These are phyloP conservation scores for Capsicum baccatum DNA, from an alignment of 257 asterid genomes.

Conservation along the genomic window DNA sequence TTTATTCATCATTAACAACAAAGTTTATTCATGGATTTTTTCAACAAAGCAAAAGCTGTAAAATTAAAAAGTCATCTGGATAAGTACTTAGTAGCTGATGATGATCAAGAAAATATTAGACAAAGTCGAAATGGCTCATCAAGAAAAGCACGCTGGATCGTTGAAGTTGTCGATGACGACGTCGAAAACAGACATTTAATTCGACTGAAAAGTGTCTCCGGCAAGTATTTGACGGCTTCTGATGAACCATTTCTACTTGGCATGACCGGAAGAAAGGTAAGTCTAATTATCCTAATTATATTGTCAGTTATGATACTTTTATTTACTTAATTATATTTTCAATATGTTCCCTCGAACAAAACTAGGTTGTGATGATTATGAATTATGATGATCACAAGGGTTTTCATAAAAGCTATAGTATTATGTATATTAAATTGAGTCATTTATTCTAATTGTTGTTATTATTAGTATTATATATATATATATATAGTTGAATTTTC, in stretches of 20 bases:
- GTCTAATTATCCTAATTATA: neutral
- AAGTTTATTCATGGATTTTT: constrained; percentile 60
- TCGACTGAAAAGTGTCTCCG: constrained; percentile 75
- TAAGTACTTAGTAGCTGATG: constrained; percentile 83
- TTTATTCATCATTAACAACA: neutral
- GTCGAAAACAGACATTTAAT: constrained; percentile 44
- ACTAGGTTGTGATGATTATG: too few relatives aligned
- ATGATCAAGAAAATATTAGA: constrained; percentile 65
- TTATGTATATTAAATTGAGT: too few relatives aligned
- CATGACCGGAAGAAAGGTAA: constrained; percentile 77
- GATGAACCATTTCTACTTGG: constrained; percentile 67
- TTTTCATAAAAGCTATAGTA: too few relatives aligned
- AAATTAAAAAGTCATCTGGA: constrained; percentile 67
- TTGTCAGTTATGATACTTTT: neutral
- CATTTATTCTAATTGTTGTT: too few relatives aligned
- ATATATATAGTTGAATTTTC: too few relatives aligned
- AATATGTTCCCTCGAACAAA: neutral
- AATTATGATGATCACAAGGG: too few relatives aligned
- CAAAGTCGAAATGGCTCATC: constrained; percentile 75
- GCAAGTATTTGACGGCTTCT: constrained; percentile 73
- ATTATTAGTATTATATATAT: too few relatives aligned
- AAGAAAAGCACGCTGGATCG: constrained; percentile 74
- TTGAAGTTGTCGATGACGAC: constrained; percentile 69
- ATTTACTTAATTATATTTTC: neutral
- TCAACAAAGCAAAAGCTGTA: constrained; percentile 64